Base-by-base conservation (phyloP, 805 yeast genomes). In the Sporopachydermia lactativora region DNA sequence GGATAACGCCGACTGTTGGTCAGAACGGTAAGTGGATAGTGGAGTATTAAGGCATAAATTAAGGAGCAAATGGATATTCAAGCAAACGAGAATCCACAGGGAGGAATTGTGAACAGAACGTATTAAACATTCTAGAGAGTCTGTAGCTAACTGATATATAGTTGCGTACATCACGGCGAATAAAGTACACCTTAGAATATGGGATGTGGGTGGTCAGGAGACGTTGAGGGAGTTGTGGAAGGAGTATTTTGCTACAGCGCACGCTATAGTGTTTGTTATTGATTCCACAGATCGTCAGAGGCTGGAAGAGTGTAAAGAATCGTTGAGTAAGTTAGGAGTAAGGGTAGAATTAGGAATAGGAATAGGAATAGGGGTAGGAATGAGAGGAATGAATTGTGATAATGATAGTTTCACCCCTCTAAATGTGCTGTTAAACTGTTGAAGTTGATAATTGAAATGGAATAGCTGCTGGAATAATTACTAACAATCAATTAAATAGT, bases 141-240 rank as follows among this genome's bases (percentile, higher is more conserved):
- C 6, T 15, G 6, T 11, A 37, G 18, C 17, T 31, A 18, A 17
- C 36, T 3, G 4, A 3, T 41, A 62, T 58, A 43, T 57, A 60
- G 59, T 66, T 49, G 60, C 64, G 43, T 53, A 60, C 38, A 49
- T 74, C 52, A 43, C 56, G 45, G 48, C 66, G 44, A 64, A 67
- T 42, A 52, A 52, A 11, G 52, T 53, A 18, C 47, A 51, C 40
- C 64, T 92, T 42, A 88, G 86, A 53, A 74, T 92, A 52, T 89
- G 97, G 97, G 98, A 89, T 57, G 76, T 89, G 35, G 97, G 97
- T 6, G 98, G 98, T 8, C 98, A 89, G 59, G 79, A 77, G 53
- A 66, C 81, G n/a, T 64, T 89, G 38, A 67, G 97, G 38, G 64
- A 74, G 18, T 68, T 92, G 68, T 89, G 98, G 98, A 69, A 79